Percentiles rank a stretch among this genome's conserved stretches.
Conservation (phyloP, 495 filamentous ascomycete genomes). For the Amorphotheca resinae region DNA sequence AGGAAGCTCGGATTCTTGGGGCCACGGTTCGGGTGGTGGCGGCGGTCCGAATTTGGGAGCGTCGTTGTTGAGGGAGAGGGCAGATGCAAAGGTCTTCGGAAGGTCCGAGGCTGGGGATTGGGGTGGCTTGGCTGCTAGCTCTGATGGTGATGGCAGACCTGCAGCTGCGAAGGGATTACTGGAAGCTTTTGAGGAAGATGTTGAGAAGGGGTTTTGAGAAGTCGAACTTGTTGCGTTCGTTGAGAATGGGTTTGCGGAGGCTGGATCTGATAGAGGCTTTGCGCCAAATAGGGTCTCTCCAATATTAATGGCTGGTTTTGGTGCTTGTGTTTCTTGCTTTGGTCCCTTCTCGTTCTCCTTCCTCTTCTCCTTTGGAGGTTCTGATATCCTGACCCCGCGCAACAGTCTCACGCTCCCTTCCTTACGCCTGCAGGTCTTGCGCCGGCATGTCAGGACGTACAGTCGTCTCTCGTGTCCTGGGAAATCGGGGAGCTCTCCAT, state of each 20-base stretch:
- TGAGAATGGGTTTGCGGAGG: slow-evolving; percentile 35
- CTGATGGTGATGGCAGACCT: slow-evolving; percentile 13
- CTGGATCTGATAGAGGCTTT: slow-evolving; percentile 24
- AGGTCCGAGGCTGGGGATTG: slow-evolving; percentile 28
- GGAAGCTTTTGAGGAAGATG: slow-evolving; percentile 22
- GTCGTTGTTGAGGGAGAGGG: slow-evolving; percentile 36
- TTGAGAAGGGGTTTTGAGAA: slow-evolving; percentile 44
- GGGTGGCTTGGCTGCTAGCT: slow-evolving; percentile 21
- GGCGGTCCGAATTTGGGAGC: slow-evolving; percentile 26
- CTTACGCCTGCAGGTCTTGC: slow-evolving; percentile 71
- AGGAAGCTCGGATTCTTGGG: slow-evolving; percentile 48
- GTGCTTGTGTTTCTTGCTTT: slow-evolving; percentile 20
- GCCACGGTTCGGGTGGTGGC: slow-evolving; percentile 58
- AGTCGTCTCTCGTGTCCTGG: slow-evolving; percentile 74
- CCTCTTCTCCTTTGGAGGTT: slow-evolving; percentile 21
- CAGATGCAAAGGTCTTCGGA: slow-evolving; percentile 58
- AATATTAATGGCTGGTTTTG: slow-evolving; percentile 26
- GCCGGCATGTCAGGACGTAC: slow-evolving; percentile 70
- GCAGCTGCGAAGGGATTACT: slow-evolving; percentile 27
- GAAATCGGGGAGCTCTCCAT: slow-evolving; percentile 76
- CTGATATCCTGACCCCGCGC: slow-evolving; percentile 44
- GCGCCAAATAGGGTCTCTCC: slow-evolving; percentile 46
- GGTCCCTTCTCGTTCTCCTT: slow-evolving; percentile 21
- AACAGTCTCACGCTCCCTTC: slow-evolving; percentile 66
- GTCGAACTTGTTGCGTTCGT: slow-evolving; percentile 22